phyloP scores from a whole-genome alignment of 768 basidiomycete species.

The Rhodotorula paludigena region DNA sequence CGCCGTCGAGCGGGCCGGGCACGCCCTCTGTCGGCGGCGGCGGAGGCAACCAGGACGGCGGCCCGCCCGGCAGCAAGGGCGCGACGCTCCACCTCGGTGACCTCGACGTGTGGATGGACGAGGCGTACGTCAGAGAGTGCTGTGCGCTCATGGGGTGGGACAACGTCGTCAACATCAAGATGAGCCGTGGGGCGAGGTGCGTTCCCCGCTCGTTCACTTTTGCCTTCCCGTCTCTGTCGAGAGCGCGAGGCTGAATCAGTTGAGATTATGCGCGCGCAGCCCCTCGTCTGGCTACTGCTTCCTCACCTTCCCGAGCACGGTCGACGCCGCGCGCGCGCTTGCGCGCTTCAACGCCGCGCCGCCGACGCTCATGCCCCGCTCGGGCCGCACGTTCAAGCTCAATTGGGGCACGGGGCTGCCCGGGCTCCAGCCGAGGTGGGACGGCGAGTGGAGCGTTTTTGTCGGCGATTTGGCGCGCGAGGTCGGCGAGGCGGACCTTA shows the following conservation, averaged over 20 bases:
- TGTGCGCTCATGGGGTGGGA: constrained; percentile 84
- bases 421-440: constrained; percentile 42
- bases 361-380: constrained; percentile 72
- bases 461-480: constrained; percentile 90
- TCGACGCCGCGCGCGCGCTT: constrained; percentile 66
- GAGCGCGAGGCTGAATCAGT: no score
- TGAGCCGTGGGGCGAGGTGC: constrained; percentile 58
- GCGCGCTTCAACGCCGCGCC: constrained; percentile 57
- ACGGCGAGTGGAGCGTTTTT: constrained; percentile 79
- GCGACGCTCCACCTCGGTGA: constrained; percentile 57
- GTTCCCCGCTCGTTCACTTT: constrained; percentile 45
- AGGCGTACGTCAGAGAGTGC: constrained; percentile 85
- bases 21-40: no score
- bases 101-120: constrained; percentile 95
- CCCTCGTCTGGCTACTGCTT: constrained; percentile 79
- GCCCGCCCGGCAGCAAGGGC: constrained; percentile 20
- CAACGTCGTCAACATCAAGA: constrained; percentile 54
- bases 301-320: constrained; percentile 71
- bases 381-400: constrained; percentile 66
- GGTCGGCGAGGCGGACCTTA: constrained; percentile 91
- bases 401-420: constrained; percentile 45
- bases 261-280: constrained; percentile 25
- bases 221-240: constrained; percentile 58
- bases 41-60: no score
- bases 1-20: no score